Conservation (phyloP, 2,329 filamentous ascomycete genomes). For the Penicillium sp. region DNA sequence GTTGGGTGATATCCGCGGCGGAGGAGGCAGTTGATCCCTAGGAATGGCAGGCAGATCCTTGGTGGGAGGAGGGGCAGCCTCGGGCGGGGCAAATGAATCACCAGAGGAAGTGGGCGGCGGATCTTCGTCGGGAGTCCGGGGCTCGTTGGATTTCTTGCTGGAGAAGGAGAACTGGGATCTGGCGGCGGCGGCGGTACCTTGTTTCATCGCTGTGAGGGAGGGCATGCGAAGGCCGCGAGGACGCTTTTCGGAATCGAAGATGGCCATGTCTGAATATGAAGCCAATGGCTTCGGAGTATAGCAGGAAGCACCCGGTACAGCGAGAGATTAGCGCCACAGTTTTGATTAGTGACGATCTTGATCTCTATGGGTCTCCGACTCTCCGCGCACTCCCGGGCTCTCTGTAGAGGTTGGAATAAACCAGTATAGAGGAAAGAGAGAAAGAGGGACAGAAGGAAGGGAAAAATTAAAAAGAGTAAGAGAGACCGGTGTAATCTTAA, state of each 20-base stretch:
- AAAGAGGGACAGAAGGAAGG: conserved; percentile 4
- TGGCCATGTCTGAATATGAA: conserved; percentile 23
- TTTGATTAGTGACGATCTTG: conserved; percentile 8
- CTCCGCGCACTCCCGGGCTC: conserved; percentile 1
- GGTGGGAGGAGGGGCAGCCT: conserved; percentile 19
- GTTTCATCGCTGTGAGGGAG: conserved; percentile 31
- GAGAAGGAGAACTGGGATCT: conserved; percentile 26
- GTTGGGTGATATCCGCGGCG: conserved; percentile 8
- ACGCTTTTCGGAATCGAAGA: conserved; percentile 35
- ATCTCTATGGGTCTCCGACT: conserved; percentile 11
- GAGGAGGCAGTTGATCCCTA: conserved; percentile 13
- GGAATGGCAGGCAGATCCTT: conserved; percentile 29
- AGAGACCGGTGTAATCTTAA: conserved; percentile 13
- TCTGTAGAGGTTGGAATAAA: neutral
- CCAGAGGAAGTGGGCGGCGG: neutral
- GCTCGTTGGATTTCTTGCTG: conserved; percentile 20
- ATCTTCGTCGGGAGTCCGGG: conserved; percentile 11
- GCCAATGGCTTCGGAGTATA: neutral
- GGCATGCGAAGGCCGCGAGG: conserved; percentile 33
- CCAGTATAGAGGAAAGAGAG: neutral
- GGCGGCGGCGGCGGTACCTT: conserved; percentile 15
- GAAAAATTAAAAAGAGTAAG: neutral
- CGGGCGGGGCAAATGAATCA: conserved; percentile 9
- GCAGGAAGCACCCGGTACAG: conserved; percentile 1
- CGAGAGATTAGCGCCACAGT: conserved; percentile 7